Evolutionary conservation across 768 basidiomycete species (phyloP).

Genomic region (Coprinellus aureogranulatus): DNA sequence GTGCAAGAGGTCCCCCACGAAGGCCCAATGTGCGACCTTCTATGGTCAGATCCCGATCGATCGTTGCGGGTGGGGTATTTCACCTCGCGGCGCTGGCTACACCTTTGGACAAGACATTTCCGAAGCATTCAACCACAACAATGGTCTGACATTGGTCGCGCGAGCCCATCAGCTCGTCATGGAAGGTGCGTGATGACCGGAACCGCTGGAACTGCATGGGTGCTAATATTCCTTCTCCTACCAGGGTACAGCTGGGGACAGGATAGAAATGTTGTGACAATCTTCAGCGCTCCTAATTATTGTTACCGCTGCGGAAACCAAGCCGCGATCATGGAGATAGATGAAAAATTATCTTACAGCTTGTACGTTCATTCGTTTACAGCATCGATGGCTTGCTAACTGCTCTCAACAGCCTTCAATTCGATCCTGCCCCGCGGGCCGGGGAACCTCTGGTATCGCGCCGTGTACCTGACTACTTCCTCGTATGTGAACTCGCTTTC

Average conservation of each 20-base stretch:
- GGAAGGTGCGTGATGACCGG: conserved; percentile 64
- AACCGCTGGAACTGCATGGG: neutral
- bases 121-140: conserved; percentile 99
- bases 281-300: conserved; percentile 99
- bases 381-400: neutral
- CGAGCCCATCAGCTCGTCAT: conserved; percentile 94
- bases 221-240: conserved; percentile 8
- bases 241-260: conserved; percentile 95
- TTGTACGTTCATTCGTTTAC: conserved; percentile 55
- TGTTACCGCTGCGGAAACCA: conserved; percentile 99
- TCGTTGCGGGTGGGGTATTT: conserved; percentile 99
- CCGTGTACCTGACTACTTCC: conserved; percentile 92
- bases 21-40: conserved; percentile 98
- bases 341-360: conserved; percentile 94
- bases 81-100: conserved; percentile 97
- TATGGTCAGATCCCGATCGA: conserved; percentile 99
- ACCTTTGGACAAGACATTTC: conserved; percentile 99
- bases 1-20: conserved; percentile 99
- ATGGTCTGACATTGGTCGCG: conserved; percentile 92
- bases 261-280: conserved; percentile 98
- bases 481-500: conserved; percentile 48
- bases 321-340: conserved; percentile 99
- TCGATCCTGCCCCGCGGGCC: conserved; percentile 97
- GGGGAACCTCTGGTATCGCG: conserved; percentile 97
- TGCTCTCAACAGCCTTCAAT: conserved; percentile 76